phyloP scores from a whole-genome alignment of 2,329 filamentous ascomycete genomes.

The Paracoccidioides lutzii region DNA sequence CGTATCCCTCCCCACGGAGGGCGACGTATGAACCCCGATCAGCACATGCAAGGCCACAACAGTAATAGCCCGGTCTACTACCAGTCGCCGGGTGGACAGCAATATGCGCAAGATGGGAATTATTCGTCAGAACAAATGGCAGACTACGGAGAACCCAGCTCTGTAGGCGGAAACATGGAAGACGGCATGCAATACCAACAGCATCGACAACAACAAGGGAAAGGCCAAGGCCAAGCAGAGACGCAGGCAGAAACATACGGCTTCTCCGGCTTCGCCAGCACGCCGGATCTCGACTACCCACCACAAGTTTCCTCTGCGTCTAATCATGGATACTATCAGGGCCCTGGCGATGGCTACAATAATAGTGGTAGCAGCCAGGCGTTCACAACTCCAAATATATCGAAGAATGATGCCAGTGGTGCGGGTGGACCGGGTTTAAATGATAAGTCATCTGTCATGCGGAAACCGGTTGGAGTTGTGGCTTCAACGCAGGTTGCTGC shows the following conservation, averaged over 20 bases:
- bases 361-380: conserved; percentile 3
- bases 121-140: conserved; percentile 57
- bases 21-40: conserved; percentile 25
- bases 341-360: conserved; percentile 2
- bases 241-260: conserved; percentile 50
- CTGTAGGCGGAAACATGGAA: conserved; percentile 84
- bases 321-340: conserved; percentile 13
- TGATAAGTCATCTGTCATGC: conserved; percentile 4
- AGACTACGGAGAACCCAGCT: conserved; percentile 81
- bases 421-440: not conserved
- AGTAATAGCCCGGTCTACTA: conserved; percentile 22
- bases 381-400: conserved; percentile 10
- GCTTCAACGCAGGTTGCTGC: not conserved
- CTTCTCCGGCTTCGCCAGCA: conserved; percentile 39
- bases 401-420: conserved; percentile 10
- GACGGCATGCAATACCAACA: conserved; percentile 37
- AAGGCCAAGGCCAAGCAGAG: conserved; percentile 24
- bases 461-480: not conserved
- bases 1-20: conserved; percentile 21
- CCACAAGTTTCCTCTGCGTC: conserved; percentile 12
- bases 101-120: conserved; percentile 76
- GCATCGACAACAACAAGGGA: conserved; percentile 31
- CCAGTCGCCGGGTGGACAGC: too few species aligned
- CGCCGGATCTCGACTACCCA: conserved; percentile 26
- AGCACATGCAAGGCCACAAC: conserved; percentile 17